phyloP scores from a whole-genome alignment of 345 rosid species.

The Atalantia buxifolia region DNA sequence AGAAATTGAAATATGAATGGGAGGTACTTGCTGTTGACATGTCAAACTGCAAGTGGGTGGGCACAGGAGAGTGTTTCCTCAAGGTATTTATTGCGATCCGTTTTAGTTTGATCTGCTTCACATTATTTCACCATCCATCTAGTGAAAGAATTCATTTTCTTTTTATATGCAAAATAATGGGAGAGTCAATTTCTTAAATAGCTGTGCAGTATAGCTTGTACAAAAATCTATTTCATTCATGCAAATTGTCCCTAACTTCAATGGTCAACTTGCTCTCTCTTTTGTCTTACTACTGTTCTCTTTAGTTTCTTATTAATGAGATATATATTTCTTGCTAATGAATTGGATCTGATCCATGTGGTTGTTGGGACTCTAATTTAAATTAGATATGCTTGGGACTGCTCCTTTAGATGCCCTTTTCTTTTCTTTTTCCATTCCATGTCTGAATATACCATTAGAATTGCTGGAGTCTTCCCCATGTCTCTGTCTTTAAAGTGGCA shows the following conservation, averaged over 20 bases:
- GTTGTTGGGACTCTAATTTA: background rate
- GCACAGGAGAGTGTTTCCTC: slow-evolving; percentile 57
- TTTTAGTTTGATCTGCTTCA: background rate
- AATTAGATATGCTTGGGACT: background rate
- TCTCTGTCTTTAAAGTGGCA: background rate
- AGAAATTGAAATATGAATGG: slow-evolving; percentile 71
- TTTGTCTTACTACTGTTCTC: background rate
- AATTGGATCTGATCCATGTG: background rate
- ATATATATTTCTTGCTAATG: background rate
- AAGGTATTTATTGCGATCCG: slow-evolving; percentile 40
- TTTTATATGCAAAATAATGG: background rate
- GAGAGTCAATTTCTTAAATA: background rate
- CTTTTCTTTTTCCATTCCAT: too few species aligned
- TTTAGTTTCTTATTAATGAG: background rate
- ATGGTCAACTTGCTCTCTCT: background rate
- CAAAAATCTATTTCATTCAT: background rate
- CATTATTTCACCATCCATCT: background rate
- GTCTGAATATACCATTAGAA: background rate
- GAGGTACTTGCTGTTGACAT: slow-evolving; percentile 59
- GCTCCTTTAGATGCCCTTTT: background rate
- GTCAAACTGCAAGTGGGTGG: slow-evolving; percentile 74
- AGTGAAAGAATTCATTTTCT: background rate
- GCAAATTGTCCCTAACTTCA: background rate
- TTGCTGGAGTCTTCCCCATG: background rate
- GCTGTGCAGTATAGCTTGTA: background rate